Evolutionary conservation across 192 early-diverging fungal genomes (phyloP).

Genomic region (Rhizophagus sp.): DNA sequence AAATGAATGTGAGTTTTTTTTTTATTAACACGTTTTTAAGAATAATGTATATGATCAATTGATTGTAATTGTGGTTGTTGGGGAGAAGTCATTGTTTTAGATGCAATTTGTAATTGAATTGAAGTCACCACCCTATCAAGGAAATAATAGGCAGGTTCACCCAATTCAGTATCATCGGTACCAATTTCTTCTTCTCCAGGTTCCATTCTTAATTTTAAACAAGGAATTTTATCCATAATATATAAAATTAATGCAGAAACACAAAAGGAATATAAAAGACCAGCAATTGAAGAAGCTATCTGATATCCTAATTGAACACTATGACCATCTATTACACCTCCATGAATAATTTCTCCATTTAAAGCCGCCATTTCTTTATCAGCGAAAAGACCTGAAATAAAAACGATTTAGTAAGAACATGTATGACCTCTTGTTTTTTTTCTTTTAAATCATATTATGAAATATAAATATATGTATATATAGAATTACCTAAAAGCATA

Average conservation of each 20-base stretch:
- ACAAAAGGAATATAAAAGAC: constrained; percentile 72
- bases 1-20: background rate
- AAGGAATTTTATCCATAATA: constrained; percentile 79
- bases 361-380: constrained; percentile 68
- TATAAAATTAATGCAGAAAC: constrained; percentile 73
- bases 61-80: background rate
- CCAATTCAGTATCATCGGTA: constrained; percentile 81
- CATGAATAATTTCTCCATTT: constrained; percentile 58
- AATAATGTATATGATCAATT: background rate
- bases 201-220: constrained; percentile 74
- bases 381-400: constrained; percentile 85
- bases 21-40: background rate
- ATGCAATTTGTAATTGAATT: background rate
- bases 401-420: background rate
- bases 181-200: constrained; percentile 68
- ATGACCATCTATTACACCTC: constrained; percentile 30
- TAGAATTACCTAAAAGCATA: constrained; percentile 44
- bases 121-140: constrained; percentile 34
- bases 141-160: constrained; percentile 63
- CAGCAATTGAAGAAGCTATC: constrained; percentile 72
- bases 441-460: background rate
- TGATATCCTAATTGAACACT: constrained; percentile 86
- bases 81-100: background rate
- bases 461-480: too few relatives aligned
- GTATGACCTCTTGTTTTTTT: background rate